Evolutionary conservation across 2,329 filamentous ascomycete genomes (phyloP).

Genomic region (Pseudocercospora fuligena): DNA sequence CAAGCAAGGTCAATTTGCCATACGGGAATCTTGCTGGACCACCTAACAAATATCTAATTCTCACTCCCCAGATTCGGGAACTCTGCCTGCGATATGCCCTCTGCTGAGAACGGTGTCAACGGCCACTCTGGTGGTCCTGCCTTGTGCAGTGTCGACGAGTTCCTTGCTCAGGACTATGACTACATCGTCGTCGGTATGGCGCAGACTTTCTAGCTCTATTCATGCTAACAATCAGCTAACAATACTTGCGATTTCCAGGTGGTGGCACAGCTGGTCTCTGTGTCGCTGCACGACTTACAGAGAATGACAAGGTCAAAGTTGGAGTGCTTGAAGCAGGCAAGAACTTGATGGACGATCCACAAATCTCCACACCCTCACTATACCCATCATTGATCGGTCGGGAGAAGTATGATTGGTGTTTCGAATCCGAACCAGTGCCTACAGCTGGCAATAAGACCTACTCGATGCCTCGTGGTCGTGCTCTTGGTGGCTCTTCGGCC

Average conservation of each 20-base stretch:
- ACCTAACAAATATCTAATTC: not conserved
- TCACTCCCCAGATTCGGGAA: not conserved
- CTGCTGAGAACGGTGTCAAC: slow-evolving; percentile 22
- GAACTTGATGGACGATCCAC: slow-evolving; percentile 35
- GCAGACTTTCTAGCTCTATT: not conserved
- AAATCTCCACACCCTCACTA: slow-evolving; percentile 40
- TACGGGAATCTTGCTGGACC: not conserved
- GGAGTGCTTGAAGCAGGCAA: slow-evolving; percentile 42
- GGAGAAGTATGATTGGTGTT: slow-evolving; percentile 44
- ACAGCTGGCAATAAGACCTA: slow-evolving; percentile 36
- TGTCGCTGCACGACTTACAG: slow-evolving; percentile 36
- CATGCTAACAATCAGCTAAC: slow-evolving; percentile 27
- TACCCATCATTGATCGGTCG: slow-evolving; percentile 41
- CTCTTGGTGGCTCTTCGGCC: slow-evolving; percentile 44
- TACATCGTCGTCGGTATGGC: slow-evolving; percentile 30
- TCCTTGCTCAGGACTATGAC: slow-evolving; percentile 34
- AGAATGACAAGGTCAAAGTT: slow-evolving; percentile 38
- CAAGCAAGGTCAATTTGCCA: not conserved
- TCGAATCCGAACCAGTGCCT: slow-evolving; percentile 31
- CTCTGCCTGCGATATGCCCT: slow-evolving; percentile 19
- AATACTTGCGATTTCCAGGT: slow-evolving; percentile 22
- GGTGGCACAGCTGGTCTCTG: slow-evolving; percentile 40
- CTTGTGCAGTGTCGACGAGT: slow-evolving; percentile 36
- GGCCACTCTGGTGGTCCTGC: slow-evolving; percentile 27
- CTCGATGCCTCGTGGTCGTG: slow-evolving; percentile 43